Percentiles rank a stretch among this genome's conserved stretches.
Evolutionary conservation across 805 yeast species (phyloP).

Genomic region (Kodamaea kakaduensis): DNA sequence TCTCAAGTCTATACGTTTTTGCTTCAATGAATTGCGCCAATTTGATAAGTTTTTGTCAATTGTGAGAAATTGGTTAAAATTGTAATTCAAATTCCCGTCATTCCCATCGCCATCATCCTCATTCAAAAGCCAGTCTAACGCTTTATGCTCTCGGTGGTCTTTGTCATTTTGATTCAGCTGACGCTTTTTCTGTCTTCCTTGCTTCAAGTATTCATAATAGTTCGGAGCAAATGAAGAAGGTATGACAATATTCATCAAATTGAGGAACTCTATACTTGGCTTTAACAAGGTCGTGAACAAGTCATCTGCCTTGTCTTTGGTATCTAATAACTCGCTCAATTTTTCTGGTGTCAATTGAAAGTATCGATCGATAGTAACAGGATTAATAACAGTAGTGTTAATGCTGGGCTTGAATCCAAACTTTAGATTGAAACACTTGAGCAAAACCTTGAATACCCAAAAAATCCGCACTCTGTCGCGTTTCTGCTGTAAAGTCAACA

Average conservation of each 20-base stretch:
- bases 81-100: constrained; percentile 44
- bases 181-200: constrained; percentile 12
- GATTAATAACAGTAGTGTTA: constrained; percentile 44
- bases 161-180: constrained; percentile 18
- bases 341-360: constrained; percentile 43
- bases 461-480: constrained; percentile 41
- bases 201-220: constrained; percentile 40
- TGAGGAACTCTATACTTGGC: constrained; percentile 43
- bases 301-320: constrained; percentile 24
- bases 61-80: constrained; percentile 38
- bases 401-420: constrained; percentile 45
- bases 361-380: constrained; percentile 43
- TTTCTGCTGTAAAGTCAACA: constrained; percentile 34
- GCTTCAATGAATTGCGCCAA: constrained; percentile 38
- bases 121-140: constrained; percentile 40
- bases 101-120: constrained; percentile 48
- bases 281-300: constrained; percentile 34
- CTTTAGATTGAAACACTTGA: constrained; percentile 39
- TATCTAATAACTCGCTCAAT: constrained; percentile 30
- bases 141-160: constrained; percentile 17
- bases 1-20: constrained; percentile 19
- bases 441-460: constrained; percentile 43
- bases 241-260: constrained; percentile 40
- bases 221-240: constrained; percentile 46
- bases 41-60: constrained; percentile 39